A percentile compares a stretch with the other conserved stretches of the same genome.
Evolutionary conservation across 176 grass and related monocot genomes (phyloP).

Genomic region (Olyra latifolia): DNA sequence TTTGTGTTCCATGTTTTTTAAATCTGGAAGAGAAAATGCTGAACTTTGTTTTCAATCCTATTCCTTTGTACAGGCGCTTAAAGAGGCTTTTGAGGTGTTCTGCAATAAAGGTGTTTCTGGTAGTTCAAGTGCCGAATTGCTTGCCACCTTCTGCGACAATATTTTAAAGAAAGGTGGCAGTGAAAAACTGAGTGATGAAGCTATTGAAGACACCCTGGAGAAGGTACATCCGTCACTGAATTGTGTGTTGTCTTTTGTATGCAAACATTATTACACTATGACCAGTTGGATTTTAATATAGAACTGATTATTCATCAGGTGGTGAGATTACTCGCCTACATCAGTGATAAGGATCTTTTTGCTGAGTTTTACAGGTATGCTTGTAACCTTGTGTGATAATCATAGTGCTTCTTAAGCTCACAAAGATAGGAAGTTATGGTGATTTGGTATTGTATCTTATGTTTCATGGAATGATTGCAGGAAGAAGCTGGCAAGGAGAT

Average conservation of each 20-base stretch:
- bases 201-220: conserved; percentile 90
- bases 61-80: conserved; percentile 65
- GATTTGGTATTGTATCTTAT: background rate
- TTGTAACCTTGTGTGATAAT: conserved; percentile 13
- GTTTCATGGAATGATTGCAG: conserved; percentile 46
- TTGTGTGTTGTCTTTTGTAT: conserved; percentile 13
- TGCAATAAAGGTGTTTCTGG: conserved; percentile 96
- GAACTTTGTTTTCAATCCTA: background rate
- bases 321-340: conserved; percentile 91
- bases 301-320: conserved; percentile 51
- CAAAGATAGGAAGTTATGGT: background rate
- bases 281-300: conserved; percentile 18
- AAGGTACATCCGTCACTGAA: conserved; percentile 51
- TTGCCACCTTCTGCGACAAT: conserved; percentile 90
- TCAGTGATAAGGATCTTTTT: conserved; percentile 96
- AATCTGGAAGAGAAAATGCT: background rate
- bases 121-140: conserved; percentile 79
- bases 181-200: conserved; percentile 98
- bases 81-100: conserved; percentile 96
- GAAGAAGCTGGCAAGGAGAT: conserved; percentile 92
- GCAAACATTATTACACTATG: background rate
- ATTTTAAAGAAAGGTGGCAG: conserved; percentile 93
- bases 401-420: background rate
- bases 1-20: background rate
- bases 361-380: conserved; percentile 90